These are phyloP conservation scores for Monosporascus sp. DNA, from an alignment of 2,329 filamentous ascomycete genomes.

Conservation along the genomic window DNA sequence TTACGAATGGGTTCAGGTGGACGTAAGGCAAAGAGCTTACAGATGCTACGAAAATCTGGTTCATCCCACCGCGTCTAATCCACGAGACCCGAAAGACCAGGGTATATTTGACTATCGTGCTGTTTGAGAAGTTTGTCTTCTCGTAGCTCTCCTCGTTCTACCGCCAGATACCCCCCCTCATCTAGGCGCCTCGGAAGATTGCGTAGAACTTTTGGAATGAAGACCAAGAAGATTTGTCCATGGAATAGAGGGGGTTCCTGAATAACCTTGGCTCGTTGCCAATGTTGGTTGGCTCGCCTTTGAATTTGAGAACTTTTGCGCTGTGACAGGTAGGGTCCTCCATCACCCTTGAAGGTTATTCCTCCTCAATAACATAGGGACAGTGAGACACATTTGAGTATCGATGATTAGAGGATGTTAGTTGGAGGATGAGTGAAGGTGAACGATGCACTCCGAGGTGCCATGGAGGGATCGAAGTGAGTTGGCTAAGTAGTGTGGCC, in stretches of 20 bases:
- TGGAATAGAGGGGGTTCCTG: constrained; percentile 8
- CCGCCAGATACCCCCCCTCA: constrained; percentile 20
- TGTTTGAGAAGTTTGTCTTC: constrained; percentile 8
- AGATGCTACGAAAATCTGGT: no score
- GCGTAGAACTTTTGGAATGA: constrained; percentile 7
- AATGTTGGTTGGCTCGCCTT: neutral
- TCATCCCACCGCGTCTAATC: no score
- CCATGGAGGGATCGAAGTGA: neutral
- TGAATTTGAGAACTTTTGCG: neutral
- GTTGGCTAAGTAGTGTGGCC: neutral
- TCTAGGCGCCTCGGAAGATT: constrained; percentile 18
- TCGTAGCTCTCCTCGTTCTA: constrained; percentile 17
- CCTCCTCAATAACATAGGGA: neutral
- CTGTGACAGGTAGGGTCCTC: neutral
- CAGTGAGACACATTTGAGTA: neutral
- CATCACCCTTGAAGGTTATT: neutral
- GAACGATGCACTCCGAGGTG: neutral
- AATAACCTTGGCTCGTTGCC: constrained; percentile 6
- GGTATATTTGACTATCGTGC: neutral
- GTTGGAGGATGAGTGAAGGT: neutral
- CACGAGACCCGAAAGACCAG: neutral
- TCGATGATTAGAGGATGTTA: neutral
- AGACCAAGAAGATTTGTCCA: constrained; percentile 10
- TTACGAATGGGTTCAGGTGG: no score
- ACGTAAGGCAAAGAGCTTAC: no score